These are phyloP conservation scores for Leccinum sublutescens DNA, from an alignment of 768 basidiomycete genomes.

Conservation along the genomic window DNA sequence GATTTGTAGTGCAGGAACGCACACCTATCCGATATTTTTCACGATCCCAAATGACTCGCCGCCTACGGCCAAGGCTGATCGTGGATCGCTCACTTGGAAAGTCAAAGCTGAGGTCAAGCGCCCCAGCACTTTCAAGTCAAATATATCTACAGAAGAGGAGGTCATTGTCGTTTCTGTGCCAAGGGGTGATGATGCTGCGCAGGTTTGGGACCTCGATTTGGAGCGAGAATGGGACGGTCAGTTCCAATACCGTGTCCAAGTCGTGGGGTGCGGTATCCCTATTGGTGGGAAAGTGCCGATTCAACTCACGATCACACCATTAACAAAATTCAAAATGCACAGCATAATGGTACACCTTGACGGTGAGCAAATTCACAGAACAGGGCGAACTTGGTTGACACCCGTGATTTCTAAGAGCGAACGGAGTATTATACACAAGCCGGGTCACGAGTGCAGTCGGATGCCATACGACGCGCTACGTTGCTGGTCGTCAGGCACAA, in stretches of 20 bases:
- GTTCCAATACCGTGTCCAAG: constrained; percentile 73
- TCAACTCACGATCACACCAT: constrained; percentile 76
- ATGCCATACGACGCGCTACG: constrained; percentile 56
- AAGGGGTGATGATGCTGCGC: constrained; percentile 47
- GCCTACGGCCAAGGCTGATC: constrained; percentile 71
- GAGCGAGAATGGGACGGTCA: constrained; percentile 92
- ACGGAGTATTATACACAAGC: constrained; percentile 76
- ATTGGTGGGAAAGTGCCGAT: constrained; percentile 83
- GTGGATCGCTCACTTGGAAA: constrained; percentile 75
- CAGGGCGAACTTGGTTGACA: neutral
- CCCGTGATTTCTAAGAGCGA: constrained; percentile 51
- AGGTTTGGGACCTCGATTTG: constrained; percentile 74
- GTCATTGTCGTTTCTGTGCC: constrained; percentile 75
- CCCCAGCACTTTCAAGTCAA: constrained; percentile 74
- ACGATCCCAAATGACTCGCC: constrained; percentile 77
- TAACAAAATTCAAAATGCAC: constrained; percentile 81
- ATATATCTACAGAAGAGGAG: constrained; percentile 66
- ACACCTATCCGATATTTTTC: constrained; percentile 94
- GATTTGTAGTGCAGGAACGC: constrained; percentile 69
- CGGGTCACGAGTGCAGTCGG: constrained; percentile 66
- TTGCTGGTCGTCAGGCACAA: constrained; percentile 59
- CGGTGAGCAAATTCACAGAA: constrained; percentile 50
- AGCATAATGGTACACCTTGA: constrained; percentile 73
- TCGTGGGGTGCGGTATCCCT: constrained; percentile 73
- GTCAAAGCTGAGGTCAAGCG: constrained; percentile 82